phyloP scores from a whole-genome alignment of 495 filamentous ascomycete genomes.

The Platismatia glauca region DNA sequence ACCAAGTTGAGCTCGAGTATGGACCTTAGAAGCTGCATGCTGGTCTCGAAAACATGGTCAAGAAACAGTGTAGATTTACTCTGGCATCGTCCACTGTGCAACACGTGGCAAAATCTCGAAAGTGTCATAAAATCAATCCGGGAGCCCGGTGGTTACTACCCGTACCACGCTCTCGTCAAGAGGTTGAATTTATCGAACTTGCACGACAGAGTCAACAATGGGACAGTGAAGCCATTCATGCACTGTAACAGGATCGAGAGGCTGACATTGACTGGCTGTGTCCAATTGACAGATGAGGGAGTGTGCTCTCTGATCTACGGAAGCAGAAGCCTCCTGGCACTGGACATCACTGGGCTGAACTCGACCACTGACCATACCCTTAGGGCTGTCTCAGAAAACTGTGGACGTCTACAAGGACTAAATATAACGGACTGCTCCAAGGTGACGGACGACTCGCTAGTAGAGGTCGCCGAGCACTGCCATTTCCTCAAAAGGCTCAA shows the following conservation, averaged over 20 bases:
- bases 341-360: slow-evolving; percentile 78
- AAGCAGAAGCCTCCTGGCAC: slow-evolving; percentile 72
- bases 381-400: slow-evolving; percentile 68
- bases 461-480: slow-evolving; percentile 74
- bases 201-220: slow-evolving; percentile 71
- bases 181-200: slow-evolving; percentile 81
- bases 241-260: slow-evolving; percentile 88
- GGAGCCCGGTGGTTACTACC: slow-evolving; percentile 61
- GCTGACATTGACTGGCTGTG: slow-evolving; percentile 87
- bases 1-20: slow-evolving; percentile 62
- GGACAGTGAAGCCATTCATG: slow-evolving; percentile 71
- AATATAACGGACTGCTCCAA: slow-evolving; percentile 83
- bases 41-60: slow-evolving; percentile 88
- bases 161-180: slow-evolving; percentile 79
- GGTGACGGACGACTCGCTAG: slow-evolving; percentile 76
- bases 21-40: slow-evolving; percentile 81
- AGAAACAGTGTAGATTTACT: slow-evolving; percentile 85
- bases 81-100: slow-evolving; percentile 90
- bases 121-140: slow-evolving; percentile 70
- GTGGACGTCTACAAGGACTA: slow-evolving; percentile 76
- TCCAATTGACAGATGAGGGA: slow-evolving; percentile 70
- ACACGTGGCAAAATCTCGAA: slow-evolving; percentile 68
- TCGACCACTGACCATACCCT: slow-evolving; percentile 79
- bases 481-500: slow-evolving; percentile 86
- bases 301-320: slow-evolving; percentile 70